phyloP scores from a whole-genome alignment of 2,329 filamentous ascomycete genomes.

The Dothistroma septosporum region DNA sequence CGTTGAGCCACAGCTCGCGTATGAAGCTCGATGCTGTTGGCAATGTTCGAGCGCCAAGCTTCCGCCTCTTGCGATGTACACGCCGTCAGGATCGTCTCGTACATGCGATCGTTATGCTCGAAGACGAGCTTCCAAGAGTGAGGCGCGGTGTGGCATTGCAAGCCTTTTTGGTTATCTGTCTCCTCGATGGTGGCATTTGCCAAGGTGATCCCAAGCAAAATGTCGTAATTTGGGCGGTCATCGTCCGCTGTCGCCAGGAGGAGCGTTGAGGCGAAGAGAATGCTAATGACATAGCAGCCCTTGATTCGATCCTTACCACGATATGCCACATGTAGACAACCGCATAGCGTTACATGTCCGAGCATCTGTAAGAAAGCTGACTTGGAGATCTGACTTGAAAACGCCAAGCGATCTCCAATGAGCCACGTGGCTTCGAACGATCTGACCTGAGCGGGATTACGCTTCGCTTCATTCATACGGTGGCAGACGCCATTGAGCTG shows the following conservation, averaged over 20 bases:
- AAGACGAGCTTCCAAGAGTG: conserved; percentile 93
- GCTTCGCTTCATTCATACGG: conserved; percentile 79
- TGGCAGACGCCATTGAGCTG: conserved; percentile 69
- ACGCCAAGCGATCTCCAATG: conserved; percentile 74
- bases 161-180: conserved; percentile 68
- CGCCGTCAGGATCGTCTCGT: conserved; percentile 81
- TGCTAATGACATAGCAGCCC: conserved; percentile 78
- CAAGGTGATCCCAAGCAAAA: conserved; percentile 70
- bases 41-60: conserved; percentile 71
- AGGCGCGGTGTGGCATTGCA: conserved; percentile 81
- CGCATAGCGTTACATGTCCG: conserved; percentile 76
- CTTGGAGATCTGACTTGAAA: conserved; percentile 62
- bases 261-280: conserved; percentile 77
- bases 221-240: conserved; percentile 63
- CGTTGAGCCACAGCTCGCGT: conserved; percentile 50
- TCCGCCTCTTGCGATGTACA: conserved; percentile 76
- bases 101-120: conserved; percentile 68
- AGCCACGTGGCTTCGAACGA: conserved; percentile 78
- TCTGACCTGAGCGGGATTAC: conserved; percentile 65
- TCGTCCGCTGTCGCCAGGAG: conserved; percentile 67
- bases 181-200: conserved; percentile 64
- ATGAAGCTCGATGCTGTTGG: conserved; percentile 49
- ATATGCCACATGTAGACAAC: conserved; percentile 78
- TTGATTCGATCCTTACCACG: conserved; percentile 63
- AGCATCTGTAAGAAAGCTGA: conserved; percentile 64